A percentile compares a stretch with the other conserved stretches of the same genome.
Evolutionary conservation across 768 basidiomycete species (phyloP).

Genomic region (Auricularia cornea): DNA sequence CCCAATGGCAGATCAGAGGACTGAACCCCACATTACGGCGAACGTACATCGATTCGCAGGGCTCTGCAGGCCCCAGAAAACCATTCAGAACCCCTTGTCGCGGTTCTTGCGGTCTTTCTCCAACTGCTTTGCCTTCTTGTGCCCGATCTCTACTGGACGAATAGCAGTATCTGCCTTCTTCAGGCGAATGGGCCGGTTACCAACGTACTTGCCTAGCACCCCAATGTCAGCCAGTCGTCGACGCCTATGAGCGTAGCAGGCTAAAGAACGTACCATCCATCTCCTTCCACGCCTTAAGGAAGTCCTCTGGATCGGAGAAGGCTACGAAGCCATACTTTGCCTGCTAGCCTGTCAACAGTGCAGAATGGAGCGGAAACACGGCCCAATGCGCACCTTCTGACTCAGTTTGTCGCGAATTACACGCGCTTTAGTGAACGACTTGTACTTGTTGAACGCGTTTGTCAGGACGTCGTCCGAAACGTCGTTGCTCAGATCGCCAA

Average conservation of each 20-base stretch:
- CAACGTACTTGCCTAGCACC: conserved; percentile 96
- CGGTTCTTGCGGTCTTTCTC: conserved; percentile 78
- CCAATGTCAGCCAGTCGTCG: no score
- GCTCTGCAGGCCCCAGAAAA: not conserved
- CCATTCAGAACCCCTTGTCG: conserved; percentile 63
- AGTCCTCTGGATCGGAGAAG: conserved; percentile 97
- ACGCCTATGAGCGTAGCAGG: not conserved
- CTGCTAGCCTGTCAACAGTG: conserved; percentile 29
- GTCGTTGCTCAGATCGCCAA: conserved; percentile 96
- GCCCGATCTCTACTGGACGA: conserved; percentile 87
- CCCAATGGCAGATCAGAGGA: no score
- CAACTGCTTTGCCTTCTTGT: conserved; percentile 82
- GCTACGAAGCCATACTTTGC: conserved; percentile 97
- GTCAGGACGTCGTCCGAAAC: conserved; percentile 92
- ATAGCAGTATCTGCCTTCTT: conserved; percentile 90
- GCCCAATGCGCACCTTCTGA: conserved; percentile 61
- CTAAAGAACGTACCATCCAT: conserved; percentile 74
- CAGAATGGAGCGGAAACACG: not conserved
- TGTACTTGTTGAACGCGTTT: conserved; percentile 88
- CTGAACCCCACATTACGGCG: no score
- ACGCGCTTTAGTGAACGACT: conserved; percentile 89
- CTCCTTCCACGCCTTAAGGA: conserved; percentile 97
- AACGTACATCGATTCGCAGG: not conserved
- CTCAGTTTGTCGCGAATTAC: conserved; percentile 93
- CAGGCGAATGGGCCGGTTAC: conserved; percentile 92